These are phyloP conservation scores for Pseudognaphalium luteoalbum DNA, from an alignment of 129 eudicot species.

Conservation along the genomic window DNA sequence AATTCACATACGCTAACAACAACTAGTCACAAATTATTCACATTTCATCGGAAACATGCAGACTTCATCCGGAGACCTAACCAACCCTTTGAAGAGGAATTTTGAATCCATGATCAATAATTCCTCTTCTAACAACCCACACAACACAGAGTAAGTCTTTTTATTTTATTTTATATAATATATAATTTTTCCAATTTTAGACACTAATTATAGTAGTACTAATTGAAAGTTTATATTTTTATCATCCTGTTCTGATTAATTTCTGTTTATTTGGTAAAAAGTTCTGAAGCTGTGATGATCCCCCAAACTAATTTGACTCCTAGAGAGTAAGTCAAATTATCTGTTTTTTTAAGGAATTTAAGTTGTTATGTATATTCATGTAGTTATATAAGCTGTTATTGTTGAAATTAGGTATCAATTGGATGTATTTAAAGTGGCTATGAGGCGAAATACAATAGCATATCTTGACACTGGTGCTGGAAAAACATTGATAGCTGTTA, in stretches of 20 bases:
- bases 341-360: not conserved
- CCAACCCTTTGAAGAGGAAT: conserved; percentile 20
- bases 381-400: not conserved
- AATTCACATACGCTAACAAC: no score
- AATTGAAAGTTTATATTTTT: no score
- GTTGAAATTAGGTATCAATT: conserved; percentile 44
- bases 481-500: conserved; percentile 57
- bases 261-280: conserved; percentile 5
- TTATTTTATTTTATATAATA: no score
- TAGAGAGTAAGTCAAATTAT: conserved; percentile 31
- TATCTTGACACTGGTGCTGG: conserved; percentile 59
- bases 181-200: no score
- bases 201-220: no score
- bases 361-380: not conserved
- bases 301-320: conserved; percentile 31
- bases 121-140: not conserved
- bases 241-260: not conserved
- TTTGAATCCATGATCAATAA: conserved; percentile 15
- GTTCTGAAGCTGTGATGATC: conserved; percentile 7
- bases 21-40: not conserved
- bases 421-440: conserved; percentile 60
- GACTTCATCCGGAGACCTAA: not conserved
- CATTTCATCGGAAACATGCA: conserved; percentile 17
- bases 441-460: conserved; percentile 64
- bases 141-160: not conserved